A percentile compares a stretch with the other conserved stretches of the same genome.
Conservation (phyloP, 2,329 filamentous ascomycete species). For the Epichloe gansuensis region DNA sequence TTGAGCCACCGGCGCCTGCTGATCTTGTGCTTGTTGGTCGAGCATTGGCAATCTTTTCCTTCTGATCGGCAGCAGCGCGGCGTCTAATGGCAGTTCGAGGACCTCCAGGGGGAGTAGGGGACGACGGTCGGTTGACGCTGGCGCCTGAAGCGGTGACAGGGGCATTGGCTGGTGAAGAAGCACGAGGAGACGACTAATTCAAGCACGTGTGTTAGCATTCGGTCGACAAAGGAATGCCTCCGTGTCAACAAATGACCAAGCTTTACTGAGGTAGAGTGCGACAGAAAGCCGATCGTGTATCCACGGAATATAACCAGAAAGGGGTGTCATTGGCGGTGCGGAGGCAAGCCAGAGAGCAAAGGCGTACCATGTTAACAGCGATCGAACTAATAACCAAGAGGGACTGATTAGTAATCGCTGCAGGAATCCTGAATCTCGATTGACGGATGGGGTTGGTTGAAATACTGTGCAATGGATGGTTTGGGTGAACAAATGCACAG, state of each 20-base stretch:
- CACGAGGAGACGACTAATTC: conserved; percentile 42
- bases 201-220: not conserved
- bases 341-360: not conserved
- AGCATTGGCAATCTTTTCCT: conserved; percentile 91
- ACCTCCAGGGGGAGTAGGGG: conserved; percentile 80
- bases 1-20: conserved; percentile 88
- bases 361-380: conserved; percentile 20
- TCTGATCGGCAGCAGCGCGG: conserved; percentile 90
- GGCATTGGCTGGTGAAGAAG: conserved; percentile 45
- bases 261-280: not conserved
- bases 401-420: conserved; percentile 19
- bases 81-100: conserved; percentile 91
- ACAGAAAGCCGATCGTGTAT: conserved; percentile 1
- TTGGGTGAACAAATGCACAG: conserved; percentile 14
- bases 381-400: conserved; percentile 9
- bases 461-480: conserved; percentile 9
- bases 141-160: conserved; percentile 51
- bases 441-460: conserved; percentile 6
- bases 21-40: conserved; percentile 84
- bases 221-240: no score
- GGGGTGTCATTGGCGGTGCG: not conserved
- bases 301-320: not conserved
- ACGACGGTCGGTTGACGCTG: conserved; percentile 64
- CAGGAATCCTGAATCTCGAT: conserved; percentile 19
- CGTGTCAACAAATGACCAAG: not conserved